These are phyloP conservation scores for Macrolepiota fuliginosa DNA, from an alignment of 768 basidiomycete species.

Conservation along the genomic window DNA sequence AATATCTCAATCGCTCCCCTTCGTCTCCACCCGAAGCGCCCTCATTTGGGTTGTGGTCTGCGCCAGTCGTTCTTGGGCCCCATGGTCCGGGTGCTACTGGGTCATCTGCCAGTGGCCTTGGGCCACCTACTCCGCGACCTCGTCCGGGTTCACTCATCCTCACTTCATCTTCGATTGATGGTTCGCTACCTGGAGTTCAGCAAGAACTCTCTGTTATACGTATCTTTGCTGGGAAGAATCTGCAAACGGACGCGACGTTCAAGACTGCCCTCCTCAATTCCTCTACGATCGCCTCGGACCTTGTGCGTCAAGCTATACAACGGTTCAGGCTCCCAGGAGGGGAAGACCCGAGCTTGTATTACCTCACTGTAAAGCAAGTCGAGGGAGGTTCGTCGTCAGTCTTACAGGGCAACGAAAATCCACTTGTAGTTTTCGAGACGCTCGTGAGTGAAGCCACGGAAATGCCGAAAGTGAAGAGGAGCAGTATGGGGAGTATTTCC, in stretches of 20 bases:
- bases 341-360: slow-evolving; percentile 68
- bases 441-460: slow-evolving; percentile 80
- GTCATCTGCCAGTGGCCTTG: slow-evolving; percentile 45
- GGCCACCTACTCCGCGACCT: slow-evolving; percentile 53
- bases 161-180: slow-evolving; percentile 56
- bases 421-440: slow-evolving; percentile 86
- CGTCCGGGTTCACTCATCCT: slow-evolving; percentile 80
- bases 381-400: slow-evolving; percentile 83
- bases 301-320: slow-evolving; percentile 91
- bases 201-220: slow-evolving; percentile 88
- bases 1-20: slow-evolving; percentile 86
- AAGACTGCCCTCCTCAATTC: slow-evolving; percentile 94
- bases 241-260: slow-evolving; percentile 96
- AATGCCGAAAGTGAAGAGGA: slow-evolving; percentile 86
- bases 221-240: slow-evolving; percentile 87
- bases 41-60: slow-evolving; percentile 44
- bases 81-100: background rate
- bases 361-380: slow-evolving; percentile 89
- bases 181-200: slow-evolving; percentile 61
- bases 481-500: slow-evolving; percentile 90
- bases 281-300: slow-evolving; percentile 78
- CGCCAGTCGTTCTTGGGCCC: background rate
- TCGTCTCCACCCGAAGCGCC: slow-evolving; percentile 74
- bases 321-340: slow-evolving; percentile 80
- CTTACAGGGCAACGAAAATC: slow-evolving; percentile 69